These are phyloP conservation scores for Mycosarcoma mackinlayi DNA, from an alignment of 1,284 basidiomycete species.

Conservation along the genomic window DNA sequence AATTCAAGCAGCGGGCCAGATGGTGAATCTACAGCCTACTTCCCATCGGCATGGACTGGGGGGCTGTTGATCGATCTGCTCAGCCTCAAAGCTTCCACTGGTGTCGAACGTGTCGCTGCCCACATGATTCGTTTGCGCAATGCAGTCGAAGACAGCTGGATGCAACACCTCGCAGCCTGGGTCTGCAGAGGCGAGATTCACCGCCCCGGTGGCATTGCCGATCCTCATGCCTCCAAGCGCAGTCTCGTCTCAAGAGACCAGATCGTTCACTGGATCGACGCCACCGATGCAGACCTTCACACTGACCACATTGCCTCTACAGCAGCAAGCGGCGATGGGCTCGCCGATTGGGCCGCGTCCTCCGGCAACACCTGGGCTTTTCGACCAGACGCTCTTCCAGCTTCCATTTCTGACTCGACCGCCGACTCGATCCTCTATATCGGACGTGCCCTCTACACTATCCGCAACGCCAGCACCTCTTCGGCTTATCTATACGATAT, in stretches of 20 bases:
- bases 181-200: constrained; percentile 50
- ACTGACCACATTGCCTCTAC: constrained; percentile 13
- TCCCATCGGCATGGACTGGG: constrained; percentile 50
- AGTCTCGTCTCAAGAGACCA: constrained; percentile 24
- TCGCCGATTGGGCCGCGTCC: constrained; percentile 42
- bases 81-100: constrained; percentile 33
- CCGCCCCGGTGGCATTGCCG: constrained; percentile 32
- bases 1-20: neutral
- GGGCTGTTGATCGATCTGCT: constrained; percentile 53
- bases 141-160: constrained; percentile 54
- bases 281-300: constrained; percentile 25
- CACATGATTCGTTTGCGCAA: constrained; percentile 41
- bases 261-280: constrained; percentile 41
- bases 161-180: constrained; percentile 47
- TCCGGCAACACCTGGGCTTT: constrained; percentile 65
- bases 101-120: constrained; percentile 34
- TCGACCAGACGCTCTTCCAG: constrained; percentile 78
- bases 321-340: constrained; percentile 24
- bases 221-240: constrained; percentile 33
- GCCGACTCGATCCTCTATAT: constrained; percentile 85
- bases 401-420: constrained; percentile 77
- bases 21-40: neutral
- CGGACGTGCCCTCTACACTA: constrained; percentile 84
- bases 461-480: constrained; percentile 71
- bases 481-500: constrained; percentile 7